Evolutionary conservation across 2,329 filamentous ascomycete genomes (phyloP), one percentile per base, ranked within the genome.

Genomic region (Ascochyta koolunga): DNA sequence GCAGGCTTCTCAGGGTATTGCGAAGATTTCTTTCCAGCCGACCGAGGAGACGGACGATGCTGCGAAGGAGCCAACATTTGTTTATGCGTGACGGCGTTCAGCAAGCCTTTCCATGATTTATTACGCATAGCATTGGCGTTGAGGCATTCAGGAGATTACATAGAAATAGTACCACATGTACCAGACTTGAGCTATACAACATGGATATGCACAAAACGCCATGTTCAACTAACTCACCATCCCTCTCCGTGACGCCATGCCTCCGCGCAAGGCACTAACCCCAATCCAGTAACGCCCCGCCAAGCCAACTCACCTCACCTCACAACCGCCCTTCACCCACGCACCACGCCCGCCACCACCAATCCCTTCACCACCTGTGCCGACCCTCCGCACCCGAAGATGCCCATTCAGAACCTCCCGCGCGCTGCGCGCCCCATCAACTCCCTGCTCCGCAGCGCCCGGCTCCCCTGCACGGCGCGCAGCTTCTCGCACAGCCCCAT

Each of bases 21-120:
- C 59, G 10, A 59, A 41, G 16, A 51, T 67, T 36, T 67, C 65
- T 7, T 66, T 67, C 19, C 49, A 57, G 11, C 41, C 61, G 21
- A 56, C 59, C 9, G 56, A 58, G 9, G 29, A 62, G 45, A 53
- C 31, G 71, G 79, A 64, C 21, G 79, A 77, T 50, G 79, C 76
- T 4, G 54, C 58, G 27, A 37, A 57, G n/a, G 49, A 64, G 45
- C 61, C 55, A 8, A 27, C 58, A 10, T 52, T 56, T 18, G 33
- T 58, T n/a, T 47, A 61, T 16, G 66, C 62, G 41, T 68, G 33
- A 58, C n/a, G n/a, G n/a, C n/a, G n/a, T 18, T 25, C 3, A 10
- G 11, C 4, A 25, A n/a, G 6, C 27, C 9, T 31, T 24, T 22
- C 4, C 46, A 15, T 18, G 3, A 22, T 44, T 13, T 7, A 32